A percentile compares a stretch with the other conserved stretches of the same genome.
These are phyloP conservation scores for Alternaria incomplexa DNA, from an alignment of 2,329 filamentous ascomycete species.

Conservation along the genomic window DNA sequence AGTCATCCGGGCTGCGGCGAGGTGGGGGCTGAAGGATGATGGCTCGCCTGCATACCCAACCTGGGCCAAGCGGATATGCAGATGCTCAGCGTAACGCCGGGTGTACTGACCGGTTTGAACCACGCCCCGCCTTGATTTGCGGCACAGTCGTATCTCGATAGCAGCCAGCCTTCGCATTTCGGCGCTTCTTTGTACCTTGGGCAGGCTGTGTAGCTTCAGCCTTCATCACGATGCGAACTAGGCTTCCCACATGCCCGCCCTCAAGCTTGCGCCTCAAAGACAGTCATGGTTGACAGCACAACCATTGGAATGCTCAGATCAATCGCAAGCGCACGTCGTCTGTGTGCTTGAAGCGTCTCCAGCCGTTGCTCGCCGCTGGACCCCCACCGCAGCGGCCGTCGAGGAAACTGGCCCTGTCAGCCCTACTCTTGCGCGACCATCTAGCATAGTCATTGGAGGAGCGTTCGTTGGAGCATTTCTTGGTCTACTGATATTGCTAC, in stretches of 20 bases:
- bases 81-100: not conserved
- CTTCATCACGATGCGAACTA: not conserved
- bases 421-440: not conserved
- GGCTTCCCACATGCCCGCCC: not conserved
- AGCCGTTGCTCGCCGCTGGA: not conserved
- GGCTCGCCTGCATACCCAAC: not conserved
- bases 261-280: not conserved
- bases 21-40: not conserved
- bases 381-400: not conserved
- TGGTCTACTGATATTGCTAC: not conserved
- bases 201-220: not conserved
- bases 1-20: not conserved
- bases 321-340: not conserved
- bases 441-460: not conserved
- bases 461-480: not conserved
- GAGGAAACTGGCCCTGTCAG: not conserved
- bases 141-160: not conserved
- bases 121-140: not conserved
- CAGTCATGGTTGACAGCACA: not conserved
- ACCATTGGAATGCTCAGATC: not conserved
- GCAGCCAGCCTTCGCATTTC: not conserved
- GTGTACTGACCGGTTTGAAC: not conserved
- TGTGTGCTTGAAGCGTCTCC: not conserved
- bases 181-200: not conserved
- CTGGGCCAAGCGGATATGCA: conserved; percentile 1